A percentile compares a stretch with the other conserved stretches of the same genome.
phyloP scores from a whole-genome alignment of 495 filamentous ascomycete species.

The Neurospora tetraspora region DNA sequence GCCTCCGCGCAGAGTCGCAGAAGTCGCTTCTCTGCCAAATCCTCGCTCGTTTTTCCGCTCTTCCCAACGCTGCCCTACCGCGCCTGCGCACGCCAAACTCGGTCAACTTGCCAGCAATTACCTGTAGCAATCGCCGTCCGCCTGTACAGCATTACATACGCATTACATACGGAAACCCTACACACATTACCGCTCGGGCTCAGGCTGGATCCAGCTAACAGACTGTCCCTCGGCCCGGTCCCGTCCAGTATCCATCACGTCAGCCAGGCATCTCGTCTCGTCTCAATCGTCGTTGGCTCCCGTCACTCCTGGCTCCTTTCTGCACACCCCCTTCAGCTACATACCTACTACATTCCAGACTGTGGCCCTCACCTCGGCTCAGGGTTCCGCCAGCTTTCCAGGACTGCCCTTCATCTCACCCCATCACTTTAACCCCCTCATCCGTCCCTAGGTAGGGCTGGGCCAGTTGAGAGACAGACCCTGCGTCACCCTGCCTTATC shows the following conservation, averaged over 20 bases:
- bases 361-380: neutral
- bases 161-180: neutral
- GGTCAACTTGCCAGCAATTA: neutral
- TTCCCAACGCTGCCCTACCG: neutral
- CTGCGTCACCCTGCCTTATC: neutral
- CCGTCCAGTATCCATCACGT: neutral
- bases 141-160: neutral
- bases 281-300: neutral
- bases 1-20: neutral
- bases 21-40: neutral
- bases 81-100: neutral
- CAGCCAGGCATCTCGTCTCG: neutral
- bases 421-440: neutral
- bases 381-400: neutral
- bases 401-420: neutral
- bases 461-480: neutral
- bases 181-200: neutral
- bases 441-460: neutral
- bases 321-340: neutral
- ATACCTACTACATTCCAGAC: neutral
- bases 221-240: neutral
- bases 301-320: neutral
- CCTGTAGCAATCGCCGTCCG: neutral
- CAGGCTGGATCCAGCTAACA: neutral
- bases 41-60: slow-evolving; percentile 1